These are phyloP conservation scores for Yarrowia galli DNA, from an alignment of 1,139 yeast species.

Conservation along the genomic window DNA sequence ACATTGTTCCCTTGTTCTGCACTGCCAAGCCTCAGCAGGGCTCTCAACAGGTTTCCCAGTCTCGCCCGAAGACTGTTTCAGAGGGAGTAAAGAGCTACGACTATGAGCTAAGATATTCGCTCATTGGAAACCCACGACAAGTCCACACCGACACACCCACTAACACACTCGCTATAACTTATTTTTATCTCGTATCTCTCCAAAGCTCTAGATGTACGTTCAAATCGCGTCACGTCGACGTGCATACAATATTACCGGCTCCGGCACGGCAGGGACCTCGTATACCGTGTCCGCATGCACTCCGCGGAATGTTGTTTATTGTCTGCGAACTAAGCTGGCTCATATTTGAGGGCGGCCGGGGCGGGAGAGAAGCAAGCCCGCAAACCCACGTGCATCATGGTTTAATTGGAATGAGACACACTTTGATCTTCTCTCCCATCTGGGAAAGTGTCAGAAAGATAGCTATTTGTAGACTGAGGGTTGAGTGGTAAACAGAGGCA, in stretches of 20 bases:
- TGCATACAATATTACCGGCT: background rate
- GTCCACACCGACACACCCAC: background rate
- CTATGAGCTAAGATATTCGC: too few species aligned
- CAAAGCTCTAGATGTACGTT: too few species aligned
- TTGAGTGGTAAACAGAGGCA: too few species aligned
- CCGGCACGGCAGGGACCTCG: conserved; percentile 2
- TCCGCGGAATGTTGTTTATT: conserved; percentile 12
- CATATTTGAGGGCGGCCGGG: too few species aligned
- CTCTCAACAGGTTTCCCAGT: conserved; percentile 5
- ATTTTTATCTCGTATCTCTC: background rate
- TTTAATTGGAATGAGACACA: conserved; percentile 17
- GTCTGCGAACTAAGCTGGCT: too few species aligned
- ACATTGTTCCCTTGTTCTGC: background rate
- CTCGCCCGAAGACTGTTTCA: background rate
- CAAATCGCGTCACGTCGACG: background rate
- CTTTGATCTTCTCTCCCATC: too few species aligned
- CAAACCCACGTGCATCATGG: conserved; percentile 20
- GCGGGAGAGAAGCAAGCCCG: too few species aligned
- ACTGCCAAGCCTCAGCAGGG: background rate
- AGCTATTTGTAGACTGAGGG: too few species aligned
- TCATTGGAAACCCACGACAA: too few species aligned
- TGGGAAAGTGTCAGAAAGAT: too few species aligned
- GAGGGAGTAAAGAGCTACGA: too few species aligned
- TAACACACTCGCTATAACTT: background rate
- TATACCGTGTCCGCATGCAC: background rate